Conservation (phyloP, 768 basidiomycete genomes). For the Suillus americanus region DNA sequence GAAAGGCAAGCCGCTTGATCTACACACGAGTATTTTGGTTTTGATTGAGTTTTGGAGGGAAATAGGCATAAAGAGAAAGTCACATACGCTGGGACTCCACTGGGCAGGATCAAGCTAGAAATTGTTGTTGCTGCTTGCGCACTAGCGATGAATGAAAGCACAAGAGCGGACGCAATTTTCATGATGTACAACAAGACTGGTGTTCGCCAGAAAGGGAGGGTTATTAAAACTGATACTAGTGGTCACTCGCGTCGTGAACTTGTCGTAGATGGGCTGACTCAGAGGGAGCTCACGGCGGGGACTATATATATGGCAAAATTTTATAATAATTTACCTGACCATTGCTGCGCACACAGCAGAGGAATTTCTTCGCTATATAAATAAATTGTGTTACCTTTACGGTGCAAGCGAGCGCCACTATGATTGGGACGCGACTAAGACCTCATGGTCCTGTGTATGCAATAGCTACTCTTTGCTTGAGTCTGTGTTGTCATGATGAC, state of each 20-base stretch:
- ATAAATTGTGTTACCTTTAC: not conserved
- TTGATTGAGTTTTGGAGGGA: not conserved
- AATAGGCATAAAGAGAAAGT: not conserved
- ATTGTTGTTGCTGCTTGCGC: not conserved
- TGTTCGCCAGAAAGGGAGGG: not conserved
- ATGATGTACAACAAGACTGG: slow-evolving; percentile 7
- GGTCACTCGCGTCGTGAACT: not conserved
- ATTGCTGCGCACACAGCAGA: not conserved
- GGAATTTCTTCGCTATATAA: not conserved
- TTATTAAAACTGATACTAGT: not conserved
- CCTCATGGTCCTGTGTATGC: not conserved
- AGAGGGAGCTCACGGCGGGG: not conserved
- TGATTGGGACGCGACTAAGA: not conserved
- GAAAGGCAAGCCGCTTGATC: slow-evolving; percentile 23
- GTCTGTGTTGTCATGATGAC: not conserved
- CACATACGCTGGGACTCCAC: slow-evolving; percentile 23
- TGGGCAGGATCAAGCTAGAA: slow-evolving; percentile 9
- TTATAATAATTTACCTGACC: not conserved
- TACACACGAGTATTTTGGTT: slow-evolving; percentile 6
- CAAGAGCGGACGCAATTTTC: slow-evolving; percentile 11
- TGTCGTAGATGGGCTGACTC: not conserved
- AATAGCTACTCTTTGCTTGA: not conserved
- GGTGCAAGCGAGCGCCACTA: not conserved
- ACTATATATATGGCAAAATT: not conserved
- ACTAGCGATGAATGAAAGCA: slow-evolving; percentile 12